A percentile compares a stretch with the other conserved stretches of the same genome.
phyloP scores from a whole-genome alignment of 2,329 filamentous ascomycete genomes.

The Raffaelea albimanens region DNA sequence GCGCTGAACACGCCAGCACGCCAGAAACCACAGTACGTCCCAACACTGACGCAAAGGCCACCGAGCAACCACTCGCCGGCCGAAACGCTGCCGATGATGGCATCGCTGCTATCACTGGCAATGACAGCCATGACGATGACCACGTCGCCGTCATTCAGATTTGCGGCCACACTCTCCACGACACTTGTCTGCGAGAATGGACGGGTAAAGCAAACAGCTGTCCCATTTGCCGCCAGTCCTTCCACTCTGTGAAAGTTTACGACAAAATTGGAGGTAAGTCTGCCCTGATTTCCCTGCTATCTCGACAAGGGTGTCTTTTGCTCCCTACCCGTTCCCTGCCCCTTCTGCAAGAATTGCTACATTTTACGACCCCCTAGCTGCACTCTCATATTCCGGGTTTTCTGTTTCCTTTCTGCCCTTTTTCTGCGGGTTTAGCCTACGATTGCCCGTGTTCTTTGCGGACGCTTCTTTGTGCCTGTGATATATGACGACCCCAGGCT shows the following conservation, averaged over 20 bases:
- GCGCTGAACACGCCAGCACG: background rate
- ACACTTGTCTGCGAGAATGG: conserved; percentile 89
- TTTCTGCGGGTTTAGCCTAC: background rate
- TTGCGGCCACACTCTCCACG: conserved; percentile 87
- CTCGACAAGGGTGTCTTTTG: no score
- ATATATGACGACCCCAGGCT: no score
- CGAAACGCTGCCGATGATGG: background rate
- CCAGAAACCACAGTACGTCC: background rate
- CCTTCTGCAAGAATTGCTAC: background rate
- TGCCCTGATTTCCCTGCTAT: no score
- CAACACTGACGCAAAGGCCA: background rate
- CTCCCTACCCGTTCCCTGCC: no score
- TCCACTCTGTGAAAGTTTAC: conserved; percentile 83
- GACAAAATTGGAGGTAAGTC: conserved; percentile 62
- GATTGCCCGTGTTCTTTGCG: no score
- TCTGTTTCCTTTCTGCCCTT: background rate
- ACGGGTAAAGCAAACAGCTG: conserved; percentile 95
- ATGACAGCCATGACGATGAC: conserved; percentile 21
- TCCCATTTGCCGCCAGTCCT: conserved; percentile 86
- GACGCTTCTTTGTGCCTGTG: no score
- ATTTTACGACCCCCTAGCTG: background rate
- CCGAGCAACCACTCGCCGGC: background rate
- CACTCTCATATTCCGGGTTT: background rate
- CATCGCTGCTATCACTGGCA: background rate
- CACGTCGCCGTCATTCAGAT: conserved; percentile 54